phyloP scores from a whole-genome alignment of 306 rosid genomes.

The Inga leiocalycina region DNA sequence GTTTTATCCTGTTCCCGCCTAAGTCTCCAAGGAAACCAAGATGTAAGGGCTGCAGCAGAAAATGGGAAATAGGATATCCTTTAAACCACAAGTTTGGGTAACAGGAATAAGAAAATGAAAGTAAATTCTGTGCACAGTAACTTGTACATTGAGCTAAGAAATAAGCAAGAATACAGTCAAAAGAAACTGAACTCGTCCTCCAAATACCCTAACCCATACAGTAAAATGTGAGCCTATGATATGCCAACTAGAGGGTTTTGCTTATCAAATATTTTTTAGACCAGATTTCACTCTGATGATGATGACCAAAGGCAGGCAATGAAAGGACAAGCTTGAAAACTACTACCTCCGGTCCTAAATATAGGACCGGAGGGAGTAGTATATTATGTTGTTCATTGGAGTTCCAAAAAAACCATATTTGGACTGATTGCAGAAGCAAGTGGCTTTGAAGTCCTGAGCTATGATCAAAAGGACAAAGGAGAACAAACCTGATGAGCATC shows the following conservation, averaged over 20 bases:
- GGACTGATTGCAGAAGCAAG: background rate
- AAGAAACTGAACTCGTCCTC: background rate
- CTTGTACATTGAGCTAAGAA: background rate
- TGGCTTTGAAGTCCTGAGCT: conserved; percentile 10
- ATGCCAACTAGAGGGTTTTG: background rate
- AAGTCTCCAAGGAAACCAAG: conserved; percentile 80
- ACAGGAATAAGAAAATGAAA: background rate
- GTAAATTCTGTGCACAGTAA: background rate
- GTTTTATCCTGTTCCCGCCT: conserved; percentile 78
- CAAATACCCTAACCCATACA: background rate
- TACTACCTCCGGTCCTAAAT: too few relatives aligned
- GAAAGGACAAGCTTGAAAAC: conserved; percentile 1
- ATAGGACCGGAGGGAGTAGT: too few relatives aligned
- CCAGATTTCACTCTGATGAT: background rate
- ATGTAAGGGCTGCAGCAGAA: conserved; percentile 76
- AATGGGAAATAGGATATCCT: conserved; percentile 11
- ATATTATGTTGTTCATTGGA: background rate
- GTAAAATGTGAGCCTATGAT: background rate
- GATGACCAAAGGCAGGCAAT: background rate
- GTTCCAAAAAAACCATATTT: background rate
- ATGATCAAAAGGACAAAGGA: conserved; percentile 27
- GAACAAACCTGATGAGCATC: conserved; percentile 90
- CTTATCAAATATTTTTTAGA: background rate
- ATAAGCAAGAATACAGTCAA: background rate
- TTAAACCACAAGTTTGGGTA: background rate